phyloP scores from a whole-genome alignment of 2,329 filamentous ascomycete genomes.

The Paecilomyces variotii region DNA sequence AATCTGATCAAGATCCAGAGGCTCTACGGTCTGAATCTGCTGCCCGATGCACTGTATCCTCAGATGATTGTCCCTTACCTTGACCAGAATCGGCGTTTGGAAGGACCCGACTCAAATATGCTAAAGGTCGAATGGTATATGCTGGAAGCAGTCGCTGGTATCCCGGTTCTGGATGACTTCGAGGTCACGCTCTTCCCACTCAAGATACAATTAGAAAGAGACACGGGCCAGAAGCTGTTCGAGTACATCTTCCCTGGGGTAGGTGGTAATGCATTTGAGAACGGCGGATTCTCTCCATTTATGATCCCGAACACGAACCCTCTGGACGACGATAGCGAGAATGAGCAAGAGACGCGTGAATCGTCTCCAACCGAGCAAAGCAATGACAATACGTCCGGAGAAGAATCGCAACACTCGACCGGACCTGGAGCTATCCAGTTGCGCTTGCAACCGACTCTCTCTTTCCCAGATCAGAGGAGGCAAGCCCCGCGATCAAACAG shows the following conservation, averaged over 20 bases:
- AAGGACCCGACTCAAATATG: conserved; percentile 66
- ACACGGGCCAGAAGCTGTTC: conserved; percentile 86
- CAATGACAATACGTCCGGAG: conserved; percentile 28
- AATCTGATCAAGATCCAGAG: conserved; percentile 85
- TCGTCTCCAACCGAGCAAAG: conserved; percentile 31
- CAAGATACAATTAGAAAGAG: conserved; percentile 85
- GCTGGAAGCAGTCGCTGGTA: conserved; percentile 95
- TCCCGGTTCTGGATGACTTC: conserved; percentile 94
- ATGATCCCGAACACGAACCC: conserved; percentile 47
- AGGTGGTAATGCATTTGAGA: conserved; percentile 47
- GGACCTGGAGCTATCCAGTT: conserved; percentile 70
- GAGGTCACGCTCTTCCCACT: conserved; percentile 90
- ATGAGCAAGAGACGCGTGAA: conserved; percentile 44
- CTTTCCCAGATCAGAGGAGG: conserved; percentile 37
- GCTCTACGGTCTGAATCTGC: conserved; percentile 79
- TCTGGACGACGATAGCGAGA: conserved; percentile 33
- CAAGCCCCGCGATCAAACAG: conserved; percentile 24
- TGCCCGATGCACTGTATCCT: conserved; percentile 86
- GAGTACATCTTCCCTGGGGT: conserved; percentile 95
- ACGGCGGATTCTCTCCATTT: conserved; percentile 43
- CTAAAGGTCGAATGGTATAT: conserved; percentile 95
- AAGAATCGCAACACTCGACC: conserved; percentile 49
- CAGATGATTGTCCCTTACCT: conserved; percentile 90
- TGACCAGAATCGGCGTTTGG: conserved; percentile 53
- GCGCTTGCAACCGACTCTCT: conserved; percentile 74